Conservation (phyloP, 306 rosid species). For the Dryas alaskensis region DNA sequence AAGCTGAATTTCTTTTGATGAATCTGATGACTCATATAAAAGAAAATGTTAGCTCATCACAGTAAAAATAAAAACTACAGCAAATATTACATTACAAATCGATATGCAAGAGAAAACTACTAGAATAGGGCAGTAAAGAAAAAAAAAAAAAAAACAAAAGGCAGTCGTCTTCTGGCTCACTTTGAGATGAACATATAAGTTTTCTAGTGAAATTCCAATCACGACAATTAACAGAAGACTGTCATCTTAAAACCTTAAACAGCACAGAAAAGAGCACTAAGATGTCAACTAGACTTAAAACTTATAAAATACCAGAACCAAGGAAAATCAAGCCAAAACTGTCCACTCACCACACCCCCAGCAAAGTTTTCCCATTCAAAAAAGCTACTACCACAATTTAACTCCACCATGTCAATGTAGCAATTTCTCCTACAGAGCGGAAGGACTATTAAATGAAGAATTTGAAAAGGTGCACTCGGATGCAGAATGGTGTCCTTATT, state of each 20-base stretch:
- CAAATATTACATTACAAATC: slow-evolving; percentile 24
- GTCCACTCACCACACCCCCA: not conserved
- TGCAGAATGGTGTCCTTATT: slow-evolving; percentile 46
- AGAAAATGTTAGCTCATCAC: slow-evolving; percentile 65
- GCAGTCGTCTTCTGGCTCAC: not conserved
- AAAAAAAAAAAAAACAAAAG: not conserved
- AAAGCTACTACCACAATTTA: not conserved
- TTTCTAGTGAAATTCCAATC: not conserved
- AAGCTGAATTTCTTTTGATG: slow-evolving; percentile 83
- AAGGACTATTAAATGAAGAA: slow-evolving; percentile 30
- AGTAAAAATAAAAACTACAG: slow-evolving; percentile 33
- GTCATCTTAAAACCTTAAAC: not conserved
- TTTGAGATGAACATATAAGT: not conserved
- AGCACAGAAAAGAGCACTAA: not conserved
- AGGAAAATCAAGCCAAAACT: slow-evolving; percentile 3
- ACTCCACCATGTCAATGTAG: slow-evolving; percentile 17
- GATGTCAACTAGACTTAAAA: not conserved
- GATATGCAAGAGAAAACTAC: slow-evolving; percentile 1
- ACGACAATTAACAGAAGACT: not conserved
- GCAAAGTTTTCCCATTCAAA: not conserved
- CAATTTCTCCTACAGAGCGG: slow-evolving; percentile 30
- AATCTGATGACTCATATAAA: slow-evolving; percentile 69
- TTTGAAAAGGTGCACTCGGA: slow-evolving; percentile 29
- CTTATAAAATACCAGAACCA: not conserved
- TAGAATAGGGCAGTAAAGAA: not conserved